Conservation (phyloP, 345 rosid genomes). For the Moringa oleifera region DNA sequence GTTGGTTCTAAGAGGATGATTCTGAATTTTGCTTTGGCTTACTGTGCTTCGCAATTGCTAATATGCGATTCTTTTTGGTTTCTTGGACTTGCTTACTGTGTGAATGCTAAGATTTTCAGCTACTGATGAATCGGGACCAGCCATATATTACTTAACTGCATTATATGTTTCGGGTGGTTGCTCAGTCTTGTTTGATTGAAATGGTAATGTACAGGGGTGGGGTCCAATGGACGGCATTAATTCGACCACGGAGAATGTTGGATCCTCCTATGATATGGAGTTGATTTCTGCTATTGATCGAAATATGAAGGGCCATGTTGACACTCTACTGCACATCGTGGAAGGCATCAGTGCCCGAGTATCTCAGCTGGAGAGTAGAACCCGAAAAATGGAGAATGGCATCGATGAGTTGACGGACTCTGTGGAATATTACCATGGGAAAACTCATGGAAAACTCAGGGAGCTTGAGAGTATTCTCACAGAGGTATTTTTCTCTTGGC, state of each 20-base stretch:
- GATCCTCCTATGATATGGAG: slow-evolving; percentile 7
- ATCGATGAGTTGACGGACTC: slow-evolving; percentile 40
- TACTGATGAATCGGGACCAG: too few species aligned
- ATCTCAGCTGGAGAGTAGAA: slow-evolving; percentile 45
- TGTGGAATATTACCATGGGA: slow-evolving; percentile 38
- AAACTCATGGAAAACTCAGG: slow-evolving; percentile 37
- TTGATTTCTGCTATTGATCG: slow-evolving; percentile 36
- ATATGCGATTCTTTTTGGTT: not conserved
- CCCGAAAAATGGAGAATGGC: slow-evolving; percentile 30
- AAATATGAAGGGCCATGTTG: slow-evolving; percentile 41
- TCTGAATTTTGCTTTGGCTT: too few species aligned
- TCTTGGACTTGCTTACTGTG: not conserved
- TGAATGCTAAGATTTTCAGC: too few species aligned
- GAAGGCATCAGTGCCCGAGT: slow-evolving; percentile 39
- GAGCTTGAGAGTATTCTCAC: slow-evolving; percentile 38
- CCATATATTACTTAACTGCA: too few species aligned
- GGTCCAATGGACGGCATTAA: slow-evolving; percentile 17
- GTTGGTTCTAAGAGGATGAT: too few species aligned
- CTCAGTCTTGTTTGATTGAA: too few species aligned
- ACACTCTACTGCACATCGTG: slow-evolving; percentile 34
- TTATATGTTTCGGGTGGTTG: too few species aligned
- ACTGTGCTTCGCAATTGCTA: too few species aligned
- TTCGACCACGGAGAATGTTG: slow-evolving; percentile 8
- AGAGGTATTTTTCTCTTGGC: slow-evolving; percentile 33
- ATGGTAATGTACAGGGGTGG: slow-evolving; percentile 18